These are phyloP conservation scores for Nicotiana knightiana DNA, from an alignment of 257 asterid genomes.

Conservation along the genomic window DNA sequence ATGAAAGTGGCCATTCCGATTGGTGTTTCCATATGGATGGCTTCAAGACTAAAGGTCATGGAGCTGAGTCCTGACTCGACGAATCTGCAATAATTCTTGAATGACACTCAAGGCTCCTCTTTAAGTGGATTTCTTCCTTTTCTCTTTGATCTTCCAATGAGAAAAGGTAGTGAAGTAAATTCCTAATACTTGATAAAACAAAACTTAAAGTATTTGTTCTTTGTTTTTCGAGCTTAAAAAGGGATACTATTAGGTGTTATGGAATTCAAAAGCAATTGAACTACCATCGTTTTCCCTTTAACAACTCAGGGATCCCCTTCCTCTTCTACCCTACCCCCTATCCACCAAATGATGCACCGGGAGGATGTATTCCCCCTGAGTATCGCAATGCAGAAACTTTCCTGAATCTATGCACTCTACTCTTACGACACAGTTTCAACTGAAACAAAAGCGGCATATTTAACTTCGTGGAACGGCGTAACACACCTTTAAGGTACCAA, in stretches of 20 bases:
- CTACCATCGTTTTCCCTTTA: no score
- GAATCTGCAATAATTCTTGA: no score
- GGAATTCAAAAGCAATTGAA: not conserved
- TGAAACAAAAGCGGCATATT: not conserved
- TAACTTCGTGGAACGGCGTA: no score
- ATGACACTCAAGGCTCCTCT: not conserved
- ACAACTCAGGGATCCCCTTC: not conserved
- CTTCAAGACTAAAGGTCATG: not conserved
- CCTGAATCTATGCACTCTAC: not conserved
- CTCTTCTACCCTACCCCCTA: not conserved
- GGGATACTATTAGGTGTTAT: not conserved
- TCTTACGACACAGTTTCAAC: not conserved
- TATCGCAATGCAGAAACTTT: not conserved
- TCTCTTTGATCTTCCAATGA: not conserved
- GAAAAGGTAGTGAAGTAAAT: not conserved
- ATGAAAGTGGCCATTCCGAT: not conserved
- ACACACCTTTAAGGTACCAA: no score
- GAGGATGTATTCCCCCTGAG: not conserved
- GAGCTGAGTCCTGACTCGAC: not conserved
- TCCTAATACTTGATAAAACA: not conserved
- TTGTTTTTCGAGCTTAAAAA: not conserved
- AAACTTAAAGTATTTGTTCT: not conserved
- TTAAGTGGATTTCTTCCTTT: not conserved
- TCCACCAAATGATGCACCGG: conserved; percentile 1
- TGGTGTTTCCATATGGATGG: not conserved